phyloP scores from a whole-genome alignment of 208 protist genomes.

The Wallacemonas sp. region DNA sequence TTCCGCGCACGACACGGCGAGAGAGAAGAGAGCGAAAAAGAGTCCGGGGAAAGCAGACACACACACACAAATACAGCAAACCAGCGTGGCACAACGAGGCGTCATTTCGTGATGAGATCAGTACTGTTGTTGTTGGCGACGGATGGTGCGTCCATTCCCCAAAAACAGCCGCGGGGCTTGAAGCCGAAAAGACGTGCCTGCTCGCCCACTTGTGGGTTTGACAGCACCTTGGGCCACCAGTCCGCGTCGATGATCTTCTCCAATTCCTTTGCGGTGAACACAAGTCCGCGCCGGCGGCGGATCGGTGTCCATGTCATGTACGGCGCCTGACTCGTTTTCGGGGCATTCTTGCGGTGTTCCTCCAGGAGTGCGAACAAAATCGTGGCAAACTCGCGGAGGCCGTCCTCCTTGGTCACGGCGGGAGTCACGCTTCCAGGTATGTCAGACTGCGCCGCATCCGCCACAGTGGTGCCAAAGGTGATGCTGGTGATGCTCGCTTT shows the following conservation, averaged over 20 bases:
- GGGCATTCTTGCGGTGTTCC: constrained; percentile 49
- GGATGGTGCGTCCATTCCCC: constrained; percentile 26
- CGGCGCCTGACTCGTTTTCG: constrained; percentile 32
- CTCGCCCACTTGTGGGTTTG: constrained; percentile 34
- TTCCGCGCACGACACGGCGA: too few relatives aligned
- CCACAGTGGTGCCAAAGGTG: constrained; percentile 34
- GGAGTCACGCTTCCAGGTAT: constrained; percentile 1
- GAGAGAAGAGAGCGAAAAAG: too few relatives aligned
- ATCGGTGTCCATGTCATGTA: constrained; percentile 93
- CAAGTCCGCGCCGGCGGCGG: constrained; percentile 36
- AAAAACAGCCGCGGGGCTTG: constrained; percentile 70
- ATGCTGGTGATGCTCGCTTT: constrained; percentile 76
- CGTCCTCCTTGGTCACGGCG: constrained; percentile 51
- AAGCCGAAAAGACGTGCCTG: constrained; percentile 54
- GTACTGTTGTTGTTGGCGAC: background rate
- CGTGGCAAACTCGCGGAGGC: constrained; percentile 75
- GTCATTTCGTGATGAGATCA: too few relatives aligned
- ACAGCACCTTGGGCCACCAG: constrained; percentile 77
- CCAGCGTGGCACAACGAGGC: too few relatives aligned
- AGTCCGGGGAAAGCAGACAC: too few relatives aligned
- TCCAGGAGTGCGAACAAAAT: constrained; percentile 84
- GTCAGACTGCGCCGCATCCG: background rate
- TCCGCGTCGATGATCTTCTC: constrained; percentile 64
- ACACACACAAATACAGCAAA: too few relatives aligned
- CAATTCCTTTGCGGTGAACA: constrained; percentile 63